Percentiles rank a stretch among this genome's conserved stretches.
Evolutionary conservation across 1,284 basidiomycete genomes (phyloP).

Genomic region (Farysia itapuensis): DNA sequence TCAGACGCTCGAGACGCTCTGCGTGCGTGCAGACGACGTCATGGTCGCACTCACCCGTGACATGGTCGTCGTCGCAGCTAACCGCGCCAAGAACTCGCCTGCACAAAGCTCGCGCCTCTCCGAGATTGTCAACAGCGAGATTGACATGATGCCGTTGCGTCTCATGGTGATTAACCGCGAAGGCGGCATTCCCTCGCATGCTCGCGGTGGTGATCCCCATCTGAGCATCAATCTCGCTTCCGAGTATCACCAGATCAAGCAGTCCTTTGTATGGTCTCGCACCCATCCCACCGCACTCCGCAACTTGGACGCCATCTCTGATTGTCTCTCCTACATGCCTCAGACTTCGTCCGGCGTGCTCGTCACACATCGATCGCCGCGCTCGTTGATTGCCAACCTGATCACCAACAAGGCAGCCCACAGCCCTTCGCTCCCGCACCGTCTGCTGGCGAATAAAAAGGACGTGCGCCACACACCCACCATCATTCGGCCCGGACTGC

Average conservation of each 20-base stretch:
- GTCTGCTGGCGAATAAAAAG: conserved; percentile 80
- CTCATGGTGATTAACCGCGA: conserved; percentile 97
- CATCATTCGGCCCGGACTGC: conserved; percentile 82
- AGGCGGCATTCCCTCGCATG: conserved; percentile 96
- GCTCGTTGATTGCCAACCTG: conserved; percentile 90
- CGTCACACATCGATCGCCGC: conserved; percentile 94
- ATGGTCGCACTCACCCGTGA: conserved; percentile 83
- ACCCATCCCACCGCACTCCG: conserved; percentile 82
- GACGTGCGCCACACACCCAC: conserved; percentile 90
- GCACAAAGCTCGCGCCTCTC: not conserved
- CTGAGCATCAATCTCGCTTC: conserved; percentile 90
- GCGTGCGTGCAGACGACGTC: conserved; percentile 86
- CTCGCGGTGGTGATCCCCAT: conserved; percentile 89
- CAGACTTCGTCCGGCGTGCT: conserved; percentile 88
- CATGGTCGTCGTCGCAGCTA: conserved; percentile 67
- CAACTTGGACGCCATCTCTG: conserved; percentile 82
- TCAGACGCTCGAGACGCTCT: conserved; percentile 69
- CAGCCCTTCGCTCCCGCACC: conserved; percentile 90
- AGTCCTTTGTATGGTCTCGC: conserved; percentile 83
- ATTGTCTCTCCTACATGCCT: conserved; percentile 90
- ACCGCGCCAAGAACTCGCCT: conserved; percentile 1
- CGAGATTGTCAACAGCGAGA: conserved; percentile 20
- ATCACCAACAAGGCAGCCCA: conserved; percentile 98
- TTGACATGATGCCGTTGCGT: conserved; percentile 68
- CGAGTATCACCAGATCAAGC: conserved; percentile 81